Base-by-base conservation (phyloP, 1,139 yeast genomes). In the Scheffersomyces parashehatae region DNA sequence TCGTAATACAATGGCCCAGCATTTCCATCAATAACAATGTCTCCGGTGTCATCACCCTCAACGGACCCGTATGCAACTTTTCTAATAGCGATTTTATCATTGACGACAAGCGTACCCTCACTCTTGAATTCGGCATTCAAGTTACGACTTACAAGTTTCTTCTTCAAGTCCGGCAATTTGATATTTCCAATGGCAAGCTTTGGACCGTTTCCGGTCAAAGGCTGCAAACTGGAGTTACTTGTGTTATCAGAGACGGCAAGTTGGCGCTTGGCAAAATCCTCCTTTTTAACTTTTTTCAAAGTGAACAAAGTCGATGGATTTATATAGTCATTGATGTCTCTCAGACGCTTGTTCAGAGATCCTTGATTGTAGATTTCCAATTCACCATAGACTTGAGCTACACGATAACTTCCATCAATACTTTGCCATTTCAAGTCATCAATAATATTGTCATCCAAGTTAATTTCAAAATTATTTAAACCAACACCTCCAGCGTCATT, bases 101-200 rank as follows among this genome's bases (percentile, higher is more conserved):
- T 91, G 33, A 95, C 87, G 7, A 91, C 96, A 41, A 93, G 69
- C 0, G 91, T 83, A 60, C 98, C 99, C 60, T 90, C 97, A 44
- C 97, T 95, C 59, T 87, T 83, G 61, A 93, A 89, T 57, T 91
- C 97, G 0, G 96, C 97, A 44, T 73, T 73, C 54, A 86, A 79
- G 43, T 88, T 86, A 41, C 69, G 66, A 14, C 74, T 70, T 28
- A 77, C 65, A 39, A 91, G 70, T 46, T 77, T 77, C 55, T 82
- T 81, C 55, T 88, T 85, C 45, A 93, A 71, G 53, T 90, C 96
- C 0, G 96, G 88, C 31, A 93, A 70, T 49, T 88, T 77, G 41
- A 95, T 82, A 58, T 91, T 97, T 39, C 99, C 99, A 49, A 93
- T 88, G 28, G 95, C 86, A 35, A 90, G 67, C 51, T 73, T 64